Percentiles rank a stretch among this genome's conserved stretches.
These are phyloP conservation scores for Fusarium heterosporum DNA, from an alignment of 2,329 filamentous ascomycete genomes.

Conservation along the genomic window DNA sequence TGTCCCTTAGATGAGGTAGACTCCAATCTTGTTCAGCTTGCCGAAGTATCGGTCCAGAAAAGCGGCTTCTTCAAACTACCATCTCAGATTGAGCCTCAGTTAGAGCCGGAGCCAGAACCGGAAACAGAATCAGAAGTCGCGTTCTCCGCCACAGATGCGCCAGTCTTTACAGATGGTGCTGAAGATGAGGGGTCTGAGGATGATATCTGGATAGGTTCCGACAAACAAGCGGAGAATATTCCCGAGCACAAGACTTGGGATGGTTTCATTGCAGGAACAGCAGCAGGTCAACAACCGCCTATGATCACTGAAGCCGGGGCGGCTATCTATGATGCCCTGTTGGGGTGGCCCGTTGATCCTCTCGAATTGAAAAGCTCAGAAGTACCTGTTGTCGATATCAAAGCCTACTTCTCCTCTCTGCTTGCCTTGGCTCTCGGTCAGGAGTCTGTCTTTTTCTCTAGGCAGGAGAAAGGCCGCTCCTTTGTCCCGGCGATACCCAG, in stretches of 20 bases:
- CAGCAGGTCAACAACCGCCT: conserved; percentile 55
- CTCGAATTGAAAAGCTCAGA: conserved; percentile 54
- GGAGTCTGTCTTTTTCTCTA: conserved; percentile 77
- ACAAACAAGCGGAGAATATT: conserved; percentile 46
- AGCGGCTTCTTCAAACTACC: conserved; percentile 51
- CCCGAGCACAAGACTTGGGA: conserved; percentile 76
- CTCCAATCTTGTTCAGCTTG: conserved; percentile 36
- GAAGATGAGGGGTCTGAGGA: conserved; percentile 17
- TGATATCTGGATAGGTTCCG: conserved; percentile 61
- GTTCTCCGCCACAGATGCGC: conserved; percentile 8
- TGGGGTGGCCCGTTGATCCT: conserved; percentile 58
- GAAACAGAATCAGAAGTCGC: conserved; percentile 22
- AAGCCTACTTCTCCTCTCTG: conserved; percentile 67
- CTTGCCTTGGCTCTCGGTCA: conserved; percentile 76
- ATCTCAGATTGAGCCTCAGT: conserved; percentile 27
- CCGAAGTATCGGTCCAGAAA: conserved; percentile 37
- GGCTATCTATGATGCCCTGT: conserved; percentile 72
- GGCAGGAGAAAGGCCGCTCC: conserved; percentile 61
- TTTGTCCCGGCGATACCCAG: conserved; percentile 64
- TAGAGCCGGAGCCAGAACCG: conserved; percentile 15
- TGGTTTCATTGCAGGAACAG: conserved; percentile 63
- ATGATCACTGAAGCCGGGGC: conserved; percentile 78
- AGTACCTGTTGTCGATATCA: conserved; percentile 60
- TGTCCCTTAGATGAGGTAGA: conserved; percentile 15
- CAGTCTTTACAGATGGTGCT: conserved; percentile 8